phyloP scores from a whole-genome alignment of 2,329 filamentous ascomycete genomes.

The Colletotrichum aenigma region DNA sequence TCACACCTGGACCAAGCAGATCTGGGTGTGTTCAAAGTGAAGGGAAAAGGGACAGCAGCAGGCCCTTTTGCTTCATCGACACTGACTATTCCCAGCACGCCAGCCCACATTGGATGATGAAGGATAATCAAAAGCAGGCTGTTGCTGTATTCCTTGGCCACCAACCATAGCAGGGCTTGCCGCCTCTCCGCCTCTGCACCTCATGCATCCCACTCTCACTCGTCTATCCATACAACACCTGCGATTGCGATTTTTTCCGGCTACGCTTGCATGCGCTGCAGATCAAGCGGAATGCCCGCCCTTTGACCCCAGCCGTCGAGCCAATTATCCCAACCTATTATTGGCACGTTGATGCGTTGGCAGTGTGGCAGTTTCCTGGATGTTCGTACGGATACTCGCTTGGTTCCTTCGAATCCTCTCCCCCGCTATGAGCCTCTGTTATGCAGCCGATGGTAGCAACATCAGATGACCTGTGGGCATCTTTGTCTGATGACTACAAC shows the following conservation, averaged over 20 bases:
- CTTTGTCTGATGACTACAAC: not conserved
- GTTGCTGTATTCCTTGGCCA: not conserved
- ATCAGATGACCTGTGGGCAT: not conserved
- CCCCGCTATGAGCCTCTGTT: not conserved
- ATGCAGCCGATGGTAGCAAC: not conserved
- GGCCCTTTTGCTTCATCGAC: not conserved
- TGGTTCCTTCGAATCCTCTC: not conserved
- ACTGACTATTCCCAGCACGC: not conserved
- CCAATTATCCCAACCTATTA: not conserved
- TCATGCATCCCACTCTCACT: not conserved
- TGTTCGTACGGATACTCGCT: not conserved
- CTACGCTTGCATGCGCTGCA: conserved; percentile 5
- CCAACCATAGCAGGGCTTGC: not conserved
- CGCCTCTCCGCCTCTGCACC: not conserved
- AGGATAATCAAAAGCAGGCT: not conserved
- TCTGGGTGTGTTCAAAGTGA: not conserved
- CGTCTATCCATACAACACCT: conserved; percentile 1
- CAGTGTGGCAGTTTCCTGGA: not conserved
- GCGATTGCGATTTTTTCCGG: not conserved
- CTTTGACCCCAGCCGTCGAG: conserved; percentile 1
- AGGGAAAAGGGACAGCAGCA: not conserved
- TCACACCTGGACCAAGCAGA: not conserved
- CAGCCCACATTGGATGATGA: not conserved
- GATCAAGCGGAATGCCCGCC: conserved; percentile 10
- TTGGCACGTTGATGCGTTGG: conserved; percentile 11